Evolutionary conservation across 352 stramenopile genomes (phyloP).

Genomic region (Globisporangium spiculum): DNA sequence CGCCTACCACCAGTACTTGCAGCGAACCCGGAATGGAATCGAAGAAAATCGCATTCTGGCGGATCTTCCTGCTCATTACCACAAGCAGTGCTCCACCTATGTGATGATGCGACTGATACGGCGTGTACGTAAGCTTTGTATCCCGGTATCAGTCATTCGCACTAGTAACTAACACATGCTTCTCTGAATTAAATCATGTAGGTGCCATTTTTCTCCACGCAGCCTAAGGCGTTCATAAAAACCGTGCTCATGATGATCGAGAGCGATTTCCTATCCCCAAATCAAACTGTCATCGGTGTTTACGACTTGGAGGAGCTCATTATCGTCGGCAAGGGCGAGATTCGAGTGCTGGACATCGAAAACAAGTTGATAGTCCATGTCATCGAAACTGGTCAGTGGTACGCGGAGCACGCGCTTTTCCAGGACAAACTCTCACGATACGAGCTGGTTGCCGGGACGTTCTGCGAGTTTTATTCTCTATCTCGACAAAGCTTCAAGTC

Average conservation of each 20-base stretch:
- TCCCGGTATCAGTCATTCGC: neutral
- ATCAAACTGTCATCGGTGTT: slow-evolving; percentile 17
- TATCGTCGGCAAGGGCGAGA: slow-evolving; percentile 18
- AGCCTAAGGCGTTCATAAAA: slow-evolving; percentile 19
- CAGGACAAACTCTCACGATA: slow-evolving; percentile 18
- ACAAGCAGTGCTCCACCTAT: slow-evolving; percentile 20
- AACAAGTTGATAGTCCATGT: slow-evolving; percentile 7
- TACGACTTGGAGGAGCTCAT: slow-evolving; percentile 21
- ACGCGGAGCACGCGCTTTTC: slow-evolving; percentile 24
- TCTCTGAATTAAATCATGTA: neutral
- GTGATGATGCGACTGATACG: slow-evolving; percentile 16
- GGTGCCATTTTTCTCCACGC: slow-evolving; percentile 23
- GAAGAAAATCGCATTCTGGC: slow-evolving; percentile 21
- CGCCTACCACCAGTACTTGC: slow-evolving; percentile 24
- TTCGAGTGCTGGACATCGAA: slow-evolving; percentile 20
- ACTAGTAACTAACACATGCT: neutral
- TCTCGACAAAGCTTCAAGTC: slow-evolving; percentile 17
- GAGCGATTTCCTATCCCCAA: slow-evolving; percentile 23
- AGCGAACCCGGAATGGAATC: slow-evolving; percentile 24
- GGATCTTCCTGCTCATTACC: slow-evolving; percentile 22
- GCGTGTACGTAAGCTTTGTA: slow-evolving; percentile 2
- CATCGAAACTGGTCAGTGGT: slow-evolving; percentile 18
- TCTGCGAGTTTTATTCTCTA: slow-evolving; percentile 29
- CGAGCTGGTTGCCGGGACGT: slow-evolving; percentile 21
- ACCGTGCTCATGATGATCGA: slow-evolving; percentile 18